Percentiles rank a stretch among this genome's conserved stretches.
These are phyloP conservation scores for Leccinum ochraceum DNA, from an alignment of 768 basidiomycete species.

Conservation along the genomic window DNA sequence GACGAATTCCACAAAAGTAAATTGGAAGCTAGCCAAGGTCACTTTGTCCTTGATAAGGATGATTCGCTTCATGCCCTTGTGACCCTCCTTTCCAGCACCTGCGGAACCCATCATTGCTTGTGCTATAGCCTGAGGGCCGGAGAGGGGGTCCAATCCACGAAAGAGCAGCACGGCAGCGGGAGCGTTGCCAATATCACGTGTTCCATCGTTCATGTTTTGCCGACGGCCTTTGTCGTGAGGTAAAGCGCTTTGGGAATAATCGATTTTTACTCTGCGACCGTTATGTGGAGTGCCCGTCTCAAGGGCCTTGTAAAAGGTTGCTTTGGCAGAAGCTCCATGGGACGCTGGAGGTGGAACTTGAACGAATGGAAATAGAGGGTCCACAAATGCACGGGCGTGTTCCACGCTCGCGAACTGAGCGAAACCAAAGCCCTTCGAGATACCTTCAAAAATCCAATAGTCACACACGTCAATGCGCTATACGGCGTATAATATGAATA, in stretches of 20 bases:
- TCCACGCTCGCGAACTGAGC: conserved; percentile 87
- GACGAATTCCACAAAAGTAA: conserved; percentile 91
- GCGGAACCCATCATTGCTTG: conserved; percentile 82
- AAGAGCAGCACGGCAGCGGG: conserved; percentile 84
- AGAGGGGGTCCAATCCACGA: conserved; percentile 86
- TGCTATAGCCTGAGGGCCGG: conserved; percentile 84
- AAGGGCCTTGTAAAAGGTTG: conserved; percentile 72
- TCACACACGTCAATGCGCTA: conserved; percentile 74
- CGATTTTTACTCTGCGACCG: conserved; percentile 90
- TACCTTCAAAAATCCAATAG: conserved; percentile 75
- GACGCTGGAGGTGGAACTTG: conserved; percentile 91
- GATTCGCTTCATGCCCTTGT: conserved; percentile 85
- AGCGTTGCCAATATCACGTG: conserved; percentile 89
- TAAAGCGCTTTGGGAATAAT: conserved; percentile 86
- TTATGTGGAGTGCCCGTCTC: conserved; percentile 70
- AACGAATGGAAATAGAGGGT: conserved; percentile 87
- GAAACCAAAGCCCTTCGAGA: conserved; percentile 96
- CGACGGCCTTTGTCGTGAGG: conserved; percentile 68
- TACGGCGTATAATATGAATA: conserved; percentile 67
- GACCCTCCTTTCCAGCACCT: conserved; percentile 74
- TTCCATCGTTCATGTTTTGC: conserved; percentile 86
- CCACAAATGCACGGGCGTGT: conserved; percentile 89
- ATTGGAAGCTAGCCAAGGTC: conserved; percentile 88
- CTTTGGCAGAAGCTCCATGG: conserved; percentile 76
- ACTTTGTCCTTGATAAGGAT: conserved; percentile 87